Conservation (phyloP, 495 filamentous ascomycete species). For the Neurospora sp. region DNA sequence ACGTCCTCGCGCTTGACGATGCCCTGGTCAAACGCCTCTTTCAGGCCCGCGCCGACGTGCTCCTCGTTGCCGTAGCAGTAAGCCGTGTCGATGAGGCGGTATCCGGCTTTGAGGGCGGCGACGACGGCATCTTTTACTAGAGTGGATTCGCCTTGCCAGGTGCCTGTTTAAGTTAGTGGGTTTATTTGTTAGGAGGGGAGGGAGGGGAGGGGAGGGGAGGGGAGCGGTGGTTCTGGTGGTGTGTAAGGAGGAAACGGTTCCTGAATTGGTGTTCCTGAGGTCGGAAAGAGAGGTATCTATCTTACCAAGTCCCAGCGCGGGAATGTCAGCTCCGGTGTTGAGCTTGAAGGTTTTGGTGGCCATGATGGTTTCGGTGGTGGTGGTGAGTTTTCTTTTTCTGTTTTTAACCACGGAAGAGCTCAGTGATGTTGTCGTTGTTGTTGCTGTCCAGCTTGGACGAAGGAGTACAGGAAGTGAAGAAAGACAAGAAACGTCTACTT, state of each 20-base stretch:
- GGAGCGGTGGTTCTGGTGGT: not conserved
- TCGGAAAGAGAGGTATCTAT: conserved; percentile 17
- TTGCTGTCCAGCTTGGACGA: not conserved
- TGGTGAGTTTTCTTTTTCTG: not conserved
- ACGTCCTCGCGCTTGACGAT: conserved; percentile 65
- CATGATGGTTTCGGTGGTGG: conserved; percentile 22
- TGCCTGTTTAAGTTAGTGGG: conserved; percentile 33
- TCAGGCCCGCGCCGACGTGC: conserved; percentile 44
- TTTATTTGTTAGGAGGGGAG: not conserved
- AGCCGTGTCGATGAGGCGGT: conserved; percentile 50
- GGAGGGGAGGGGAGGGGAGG: not conserved
- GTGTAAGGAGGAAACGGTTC: not conserved
- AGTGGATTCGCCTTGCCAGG: conserved; percentile 64
- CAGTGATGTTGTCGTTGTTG: not conserved
- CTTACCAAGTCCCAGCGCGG: conserved; percentile 62
- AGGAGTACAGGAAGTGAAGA: not conserved
- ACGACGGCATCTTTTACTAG: conserved; percentile 44
- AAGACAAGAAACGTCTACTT: not conserved
- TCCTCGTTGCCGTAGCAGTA: conserved; percentile 53
- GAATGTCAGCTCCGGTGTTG: conserved; percentile 68
- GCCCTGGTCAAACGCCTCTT: conserved; percentile 54
- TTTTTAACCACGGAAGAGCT: not conserved
- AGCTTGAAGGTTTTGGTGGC: conserved; percentile 50
- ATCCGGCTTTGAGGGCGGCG: conserved; percentile 50
- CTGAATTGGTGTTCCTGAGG: not conserved